phyloP scores from a whole-genome alignment of 768 basidiomycete genomes.

The Chalciporus sphaerocephalus region DNA sequence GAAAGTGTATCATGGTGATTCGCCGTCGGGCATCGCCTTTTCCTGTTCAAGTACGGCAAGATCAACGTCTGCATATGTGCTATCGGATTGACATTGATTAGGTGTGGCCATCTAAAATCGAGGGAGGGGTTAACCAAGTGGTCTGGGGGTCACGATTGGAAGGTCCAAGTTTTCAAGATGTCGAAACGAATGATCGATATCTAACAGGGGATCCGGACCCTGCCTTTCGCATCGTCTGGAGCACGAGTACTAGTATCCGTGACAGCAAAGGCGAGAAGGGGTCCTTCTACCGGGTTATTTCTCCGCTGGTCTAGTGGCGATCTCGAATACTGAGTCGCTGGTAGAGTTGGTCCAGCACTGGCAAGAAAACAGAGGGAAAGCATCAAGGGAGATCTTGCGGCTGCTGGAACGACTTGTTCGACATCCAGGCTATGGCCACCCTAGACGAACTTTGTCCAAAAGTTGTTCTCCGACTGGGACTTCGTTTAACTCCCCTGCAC shows the following conservation, averaged over 20 bases:
- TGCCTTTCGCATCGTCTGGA: slow-evolving; percentile 66
- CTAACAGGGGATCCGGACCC: slow-evolving; percentile 50
- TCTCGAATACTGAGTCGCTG: slow-evolving; percentile 52
- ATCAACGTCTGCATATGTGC: no score
- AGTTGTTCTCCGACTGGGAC: neutral
- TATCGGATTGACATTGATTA: no score
- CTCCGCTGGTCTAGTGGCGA: slow-evolving; percentile 71
- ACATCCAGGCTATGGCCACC: slow-evolving; percentile 58
- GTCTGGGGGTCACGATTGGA: no score
- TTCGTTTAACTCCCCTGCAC: slow-evolving; percentile 23
- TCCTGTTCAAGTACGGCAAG: no score
- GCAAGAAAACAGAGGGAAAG: slow-evolving; percentile 1
- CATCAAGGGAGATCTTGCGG: slow-evolving; percentile 43
- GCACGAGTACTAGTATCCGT: slow-evolving; percentile 61
- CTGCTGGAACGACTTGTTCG: slow-evolving; percentile 73
- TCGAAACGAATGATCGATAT: slow-evolving; percentile 28
- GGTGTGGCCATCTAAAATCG: no score
- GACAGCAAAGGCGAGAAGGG: slow-evolving; percentile 63
- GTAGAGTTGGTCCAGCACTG: slow-evolving; percentile 45
- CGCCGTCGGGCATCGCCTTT: no score
- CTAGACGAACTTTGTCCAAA: slow-evolving; percentile 41
- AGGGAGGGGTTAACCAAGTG: no score
- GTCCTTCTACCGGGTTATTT: slow-evolving; percentile 57
- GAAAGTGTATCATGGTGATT: no score
- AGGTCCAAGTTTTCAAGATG: no score